phyloP scores from a whole-genome alignment of 768 basidiomycete genomes.

The Boletus vinaceobasis region DNA sequence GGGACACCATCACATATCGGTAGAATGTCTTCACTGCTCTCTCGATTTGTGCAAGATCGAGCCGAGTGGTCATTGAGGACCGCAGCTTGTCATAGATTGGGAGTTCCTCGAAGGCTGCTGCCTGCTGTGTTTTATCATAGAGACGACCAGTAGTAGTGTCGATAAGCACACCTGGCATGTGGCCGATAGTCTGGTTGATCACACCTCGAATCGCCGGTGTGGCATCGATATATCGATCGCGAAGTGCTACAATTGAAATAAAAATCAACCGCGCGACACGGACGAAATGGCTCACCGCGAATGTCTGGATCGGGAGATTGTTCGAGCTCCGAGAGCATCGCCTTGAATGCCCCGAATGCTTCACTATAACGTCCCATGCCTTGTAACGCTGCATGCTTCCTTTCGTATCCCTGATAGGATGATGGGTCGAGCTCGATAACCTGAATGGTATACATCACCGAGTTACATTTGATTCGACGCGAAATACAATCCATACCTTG shows the following conservation, averaged over 20 bases:
- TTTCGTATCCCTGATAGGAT: background rate
- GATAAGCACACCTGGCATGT: slow-evolving; percentile 3
- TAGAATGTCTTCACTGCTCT: background rate
- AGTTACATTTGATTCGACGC: too few species aligned
- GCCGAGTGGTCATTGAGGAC: background rate
- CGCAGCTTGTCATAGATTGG: background rate
- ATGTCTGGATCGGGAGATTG: background rate
- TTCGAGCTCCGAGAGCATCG: background rate
- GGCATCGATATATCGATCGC: background rate
- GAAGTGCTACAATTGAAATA: background rate
- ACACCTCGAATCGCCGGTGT: background rate
- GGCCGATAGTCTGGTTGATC: background rate
- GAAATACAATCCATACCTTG: background rate
- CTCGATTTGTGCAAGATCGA: background rate
- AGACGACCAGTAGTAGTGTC: slow-evolving; percentile 3
- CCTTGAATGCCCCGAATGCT: background rate
- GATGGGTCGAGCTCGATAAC: background rate
- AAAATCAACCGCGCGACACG: background rate
- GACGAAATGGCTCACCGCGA: background rate
- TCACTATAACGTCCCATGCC: background rate
- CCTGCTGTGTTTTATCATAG: background rate
- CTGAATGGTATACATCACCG: background rate
- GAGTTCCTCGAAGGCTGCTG: slow-evolving; percentile 1
- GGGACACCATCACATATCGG: slow-evolving; percentile 5
- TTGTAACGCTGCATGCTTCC: background rate